A percentile compares a stretch with the other conserved stretches of the same genome.
These are phyloP conservation scores for Avena atlantica DNA, from an alignment of 176 grass and related monocot genomes.

Conservation along the genomic window DNA sequence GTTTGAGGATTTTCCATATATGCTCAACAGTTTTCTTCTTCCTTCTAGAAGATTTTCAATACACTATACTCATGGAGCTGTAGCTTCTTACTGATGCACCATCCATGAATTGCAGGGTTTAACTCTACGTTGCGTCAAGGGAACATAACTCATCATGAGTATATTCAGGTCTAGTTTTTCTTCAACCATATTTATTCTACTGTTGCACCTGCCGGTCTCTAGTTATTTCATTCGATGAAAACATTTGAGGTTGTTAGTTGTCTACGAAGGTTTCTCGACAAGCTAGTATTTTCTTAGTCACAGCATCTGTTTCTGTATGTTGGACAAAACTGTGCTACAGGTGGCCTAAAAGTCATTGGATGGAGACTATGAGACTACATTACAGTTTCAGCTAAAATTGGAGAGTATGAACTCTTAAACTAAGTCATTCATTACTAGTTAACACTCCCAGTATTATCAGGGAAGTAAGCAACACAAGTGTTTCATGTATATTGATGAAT, in stretches of 20 bases:
- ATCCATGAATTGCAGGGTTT: slow-evolving; percentile 67
- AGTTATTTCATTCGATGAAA: slow-evolving; percentile 22
- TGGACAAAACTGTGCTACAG: not conserved
- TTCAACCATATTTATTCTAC: not conserved
- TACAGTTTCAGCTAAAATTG: slow-evolving; percentile 19
- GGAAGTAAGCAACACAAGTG: not conserved
- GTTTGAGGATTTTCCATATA: not conserved
- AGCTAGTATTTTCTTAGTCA: slow-evolving; percentile 10
- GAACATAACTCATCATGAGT: slow-evolving; percentile 96
- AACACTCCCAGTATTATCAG: not conserved
- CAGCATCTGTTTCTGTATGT: not conserved
- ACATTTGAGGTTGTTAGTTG: not conserved
- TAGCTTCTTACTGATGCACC: slow-evolving; percentile 30
- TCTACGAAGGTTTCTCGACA: not conserved
- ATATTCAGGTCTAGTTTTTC: slow-evolving; percentile 79
- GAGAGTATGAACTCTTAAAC: not conserved
- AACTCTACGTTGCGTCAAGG: slow-evolving; percentile 91
- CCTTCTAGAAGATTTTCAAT: not conserved
- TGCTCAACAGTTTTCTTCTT: not conserved
- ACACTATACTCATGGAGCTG: not conserved
- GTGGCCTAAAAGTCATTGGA: not conserved
- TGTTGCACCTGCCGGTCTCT: not conserved
- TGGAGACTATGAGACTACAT: slow-evolving; percentile 17
- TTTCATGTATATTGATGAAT: not conserved
- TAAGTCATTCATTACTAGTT: slow-evolving; percentile 5